phyloP scores from a whole-genome alignment of 2,329 filamentous ascomycete genomes.

The Penicillium expansum region DNA sequence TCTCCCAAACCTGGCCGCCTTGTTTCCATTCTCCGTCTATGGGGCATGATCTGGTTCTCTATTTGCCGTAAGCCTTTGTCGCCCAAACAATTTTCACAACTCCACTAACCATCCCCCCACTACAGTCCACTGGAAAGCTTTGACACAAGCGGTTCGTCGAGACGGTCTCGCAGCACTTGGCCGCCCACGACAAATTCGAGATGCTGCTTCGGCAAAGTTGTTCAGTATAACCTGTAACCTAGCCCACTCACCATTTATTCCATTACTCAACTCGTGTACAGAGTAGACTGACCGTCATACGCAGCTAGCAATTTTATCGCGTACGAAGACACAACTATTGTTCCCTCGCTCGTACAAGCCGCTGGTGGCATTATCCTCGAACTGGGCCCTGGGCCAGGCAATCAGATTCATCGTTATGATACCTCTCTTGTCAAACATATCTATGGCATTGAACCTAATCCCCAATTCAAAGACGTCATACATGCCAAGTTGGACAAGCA shows the following conservation, averaged over 20 bases:
- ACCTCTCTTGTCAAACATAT: slow-evolving; percentile 31
- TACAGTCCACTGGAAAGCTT: slow-evolving; percentile 21
- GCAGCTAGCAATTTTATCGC: slow-evolving; percentile 30
- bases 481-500: slow-evolving; percentile 29
- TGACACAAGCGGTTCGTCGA: slow-evolving; percentile 16
- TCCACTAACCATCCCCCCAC: not conserved
- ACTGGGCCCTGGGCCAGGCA: slow-evolving; percentile 46
- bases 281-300: not conserved
- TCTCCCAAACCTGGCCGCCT: slow-evolving; percentile 11
- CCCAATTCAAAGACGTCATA: slow-evolving; percentile 32
- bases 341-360: slow-evolving; percentile 31
- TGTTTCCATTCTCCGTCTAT: slow-evolving; percentile 14
- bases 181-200: slow-evolving; percentile 12
- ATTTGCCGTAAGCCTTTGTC: slow-evolving; percentile 8
- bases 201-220: slow-evolving; percentile 20
- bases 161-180: slow-evolving; percentile 17
- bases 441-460: slow-evolving; percentile 46
- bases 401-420: slow-evolving; percentile 44
- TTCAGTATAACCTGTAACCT: slow-evolving; percentile 18
- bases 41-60: slow-evolving; percentile 18
- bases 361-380: slow-evolving; percentile 44
- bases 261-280: not conserved
- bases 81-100: not conserved
- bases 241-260: not conserved
- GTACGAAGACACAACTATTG: slow-evolving; percentile 35